A percentile compares a stretch with the other conserved stretches of the same genome.
Conservation (phyloP, 495 filamentous ascomycete genomes). For the Podospora comata region DNA sequence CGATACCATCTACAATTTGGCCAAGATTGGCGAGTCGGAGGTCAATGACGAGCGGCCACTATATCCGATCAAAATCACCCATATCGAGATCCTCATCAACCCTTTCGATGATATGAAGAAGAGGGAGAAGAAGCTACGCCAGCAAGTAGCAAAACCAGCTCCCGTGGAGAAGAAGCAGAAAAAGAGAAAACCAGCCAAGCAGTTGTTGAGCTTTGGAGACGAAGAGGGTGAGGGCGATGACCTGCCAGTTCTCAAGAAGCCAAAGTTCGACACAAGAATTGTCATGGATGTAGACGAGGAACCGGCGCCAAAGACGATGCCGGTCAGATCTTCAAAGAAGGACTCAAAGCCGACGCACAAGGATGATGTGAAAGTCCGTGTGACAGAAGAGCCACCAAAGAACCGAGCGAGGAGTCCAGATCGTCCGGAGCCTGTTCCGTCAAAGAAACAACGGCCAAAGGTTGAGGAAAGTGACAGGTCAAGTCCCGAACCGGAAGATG, state of each 20-base stretch:
- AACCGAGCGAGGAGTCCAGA: constrained; percentile 30
- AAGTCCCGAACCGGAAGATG: constrained; percentile 48
- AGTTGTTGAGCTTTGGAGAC: constrained; percentile 82
- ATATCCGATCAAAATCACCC: constrained; percentile 78
- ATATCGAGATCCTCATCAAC: constrained; percentile 81
- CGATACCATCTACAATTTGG: constrained; percentile 91
- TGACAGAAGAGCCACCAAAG: constrained; percentile 10
- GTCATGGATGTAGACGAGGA: constrained; percentile 56
- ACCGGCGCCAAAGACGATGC: constrained; percentile 25
- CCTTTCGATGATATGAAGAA: constrained; percentile 85
- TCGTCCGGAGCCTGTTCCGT: constrained; percentile 20
- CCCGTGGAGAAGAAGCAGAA: constrained; percentile 67
- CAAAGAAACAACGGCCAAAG: constrained; percentile 23
- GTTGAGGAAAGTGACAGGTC: constrained; percentile 29
- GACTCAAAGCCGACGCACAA: constrained; percentile 26
- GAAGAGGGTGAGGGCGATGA: constrained; percentile 74
- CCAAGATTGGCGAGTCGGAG: constrained; percentile 88
- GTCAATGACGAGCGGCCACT: constrained; percentile 78
- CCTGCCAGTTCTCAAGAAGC: constrained; percentile 68
- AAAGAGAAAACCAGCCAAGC: constrained; percentile 69
- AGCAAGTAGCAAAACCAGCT: constrained; percentile 36
- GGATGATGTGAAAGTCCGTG: constrained; percentile 32
- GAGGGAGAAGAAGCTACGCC: constrained; percentile 52
- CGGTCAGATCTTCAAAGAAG: constrained; percentile 31
- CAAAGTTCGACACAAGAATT: constrained; percentile 86